Conservation (phyloP, 176 grass and related monocot species). For the Triticum aestivum region IWGSC_CS_RefSeq_v2.1 NC_057809.1:296962409-296962908, state of each 20-base stretch:
- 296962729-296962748: constrained; percentile 70
- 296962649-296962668: constrained; percentile 9
- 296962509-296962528: constrained; percentile 87
- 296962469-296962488: constrained; percentile 69
- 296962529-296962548: constrained; percentile 98
- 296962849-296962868: constrained; percentile 16
- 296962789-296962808: constrained; percentile 60
- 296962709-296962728: constrained; percentile 82
- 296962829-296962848: constrained; percentile 27
- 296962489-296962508: constrained; percentile 86
- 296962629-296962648: background rate
- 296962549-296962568: constrained; percentile 96
- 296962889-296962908: constrained; percentile 96
- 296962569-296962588: constrained; percentile 98
- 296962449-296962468: background rate
- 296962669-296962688: background rate
- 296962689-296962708: constrained; percentile 83
- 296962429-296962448: background rate
- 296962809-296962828: background rate
- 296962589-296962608: constrained; percentile 22
- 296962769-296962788: constrained; percentile 96
- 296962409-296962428: background rate
- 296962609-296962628: constrained; percentile 21
- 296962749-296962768: constrained; percentile 89
- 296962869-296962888: background rate